Base-by-base conservation (phyloP, 768 basidiomycete genomes). In the Hortiboletus campestris region DNA sequence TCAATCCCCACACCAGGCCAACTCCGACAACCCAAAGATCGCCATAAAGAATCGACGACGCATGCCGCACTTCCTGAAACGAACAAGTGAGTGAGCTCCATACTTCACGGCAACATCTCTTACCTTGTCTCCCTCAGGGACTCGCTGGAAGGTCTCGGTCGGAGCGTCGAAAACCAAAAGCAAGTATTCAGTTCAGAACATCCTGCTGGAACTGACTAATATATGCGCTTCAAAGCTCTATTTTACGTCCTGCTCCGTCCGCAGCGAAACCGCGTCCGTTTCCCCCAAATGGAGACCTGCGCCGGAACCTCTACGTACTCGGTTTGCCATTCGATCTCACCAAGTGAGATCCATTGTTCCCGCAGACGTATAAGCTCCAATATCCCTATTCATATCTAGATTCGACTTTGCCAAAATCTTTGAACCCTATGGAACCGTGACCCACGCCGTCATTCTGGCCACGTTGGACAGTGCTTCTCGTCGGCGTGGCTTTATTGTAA, bases 401-500 rank as follows among this genome's bases (percentile, higher is more conserved):
- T n/a, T 73, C 55, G 89, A 89, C 57, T 86, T 89, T 61, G 67
- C 78, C 25, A 75, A 76, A 38, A 61, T 86, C 6, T 92, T 89
- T 63, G 79, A 82, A 49, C 79, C 75, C 14, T 84, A 80, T 60
- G 90, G 90, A 32, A 80, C 74, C 10, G 88, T 92, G 16, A 74
- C 80, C 1, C 90, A 92, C 66, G 86, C 84, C 20, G 90, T 92
- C 22, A 89, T 92, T 48, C 78, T 92, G 19, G 91, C 89, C 2
- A 92, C 91, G 6, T 83, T 91, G 38, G 90, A 92, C 63, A 89
- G 88, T 61, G 85, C 89, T 40, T 91, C 90, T 36, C 83, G 90
- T 49, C 82, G 90, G 46, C 86, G 90, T 38, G 90, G 90, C 2
- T 92, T 92, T 66, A 76, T 92, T 31, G 90, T 92, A 22, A 91